Evolutionary conservation across 495 filamentous ascomycete genomes (phyloP), one percentile per base, ranked within the genome.

Genomic region (Xylaria flabelliformis): DNA sequence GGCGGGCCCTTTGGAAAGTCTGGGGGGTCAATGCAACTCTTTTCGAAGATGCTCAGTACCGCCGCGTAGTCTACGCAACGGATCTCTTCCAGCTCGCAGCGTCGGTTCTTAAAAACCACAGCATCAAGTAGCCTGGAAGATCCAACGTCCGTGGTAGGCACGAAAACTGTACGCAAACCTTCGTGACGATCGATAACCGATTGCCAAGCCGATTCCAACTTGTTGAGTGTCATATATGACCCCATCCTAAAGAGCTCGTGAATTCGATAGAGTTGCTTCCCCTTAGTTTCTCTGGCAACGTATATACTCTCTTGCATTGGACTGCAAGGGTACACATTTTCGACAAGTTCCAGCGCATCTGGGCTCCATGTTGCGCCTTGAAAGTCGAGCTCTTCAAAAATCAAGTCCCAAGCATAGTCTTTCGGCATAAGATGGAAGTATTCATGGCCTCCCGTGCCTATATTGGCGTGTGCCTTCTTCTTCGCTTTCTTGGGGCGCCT

Each of bases 111-210:
- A 34, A 64, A 39, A 64, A 64, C 61, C 39, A 64, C 61, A 39
- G 61, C 61, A 26, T 64, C 61, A n/a, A 64, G 61, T 64, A 64
- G 39, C 61, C 61, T 44, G 6, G 61, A 64, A 29, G 61, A 64
- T 26, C 39, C 39, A 26, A 64, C 5, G 39, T 64, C 61, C 61
- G 39, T 29, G n/a, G 61, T 24, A 24, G 61, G 61, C 8, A 87
- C 76, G 73, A 90, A 89, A 3, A 85, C 73, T 0, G 87, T 88
- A 51, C 88, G 75, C 12, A 90, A 73, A 2, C 83, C 76, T 21
- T 84, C 79, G 64, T 90, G 87, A 0, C 84, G 80, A 44, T 82
- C 76, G 17, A 88, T 82, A 0, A 90, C 80, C 67, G 79, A 75
- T 55, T 83, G 74, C 88, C 88, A 90, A 0, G 87, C 83, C 10